These are phyloP conservation scores for Scenedesmus sp. DNA, from an alignment of 163 green algal genomes.

Conservation along the genomic window DNA sequence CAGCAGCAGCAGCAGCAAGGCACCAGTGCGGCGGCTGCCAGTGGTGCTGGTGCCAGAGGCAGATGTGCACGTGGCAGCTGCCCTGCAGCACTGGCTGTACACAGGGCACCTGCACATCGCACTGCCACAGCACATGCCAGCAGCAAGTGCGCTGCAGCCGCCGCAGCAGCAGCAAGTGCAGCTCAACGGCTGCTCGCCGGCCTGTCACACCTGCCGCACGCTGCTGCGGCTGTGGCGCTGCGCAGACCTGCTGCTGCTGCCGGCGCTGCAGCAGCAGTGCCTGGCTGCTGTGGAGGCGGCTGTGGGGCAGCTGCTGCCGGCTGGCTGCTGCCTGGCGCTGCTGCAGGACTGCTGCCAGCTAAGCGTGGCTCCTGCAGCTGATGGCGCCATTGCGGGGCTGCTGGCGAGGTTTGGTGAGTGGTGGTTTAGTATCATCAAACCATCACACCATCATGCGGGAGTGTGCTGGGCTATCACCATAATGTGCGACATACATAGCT, in stretches of 20 bases:
- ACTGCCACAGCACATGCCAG: not conserved
- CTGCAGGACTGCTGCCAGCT: slow-evolving; percentile 24
- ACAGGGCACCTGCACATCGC: not conserved
- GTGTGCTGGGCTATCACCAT: too few species aligned
- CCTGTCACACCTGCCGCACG: not conserved
- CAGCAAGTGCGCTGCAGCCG: not conserved
- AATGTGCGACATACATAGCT: not conserved
- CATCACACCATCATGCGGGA: too few species aligned
- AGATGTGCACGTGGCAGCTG: not conserved
- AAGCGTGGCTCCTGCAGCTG: slow-evolving; percentile 35
- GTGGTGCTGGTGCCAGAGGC: slow-evolving; percentile 39
- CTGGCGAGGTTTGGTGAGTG: slow-evolving; percentile 4
- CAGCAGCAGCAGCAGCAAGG: slow-evolving; percentile 40
- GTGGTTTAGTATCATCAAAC: too few species aligned
- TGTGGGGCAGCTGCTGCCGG: not conserved
- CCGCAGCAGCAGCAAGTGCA: not conserved
- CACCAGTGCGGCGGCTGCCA: not conserved
- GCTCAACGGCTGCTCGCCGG: slow-evolving; percentile 1
- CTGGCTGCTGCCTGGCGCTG: slow-evolving; percentile 35
- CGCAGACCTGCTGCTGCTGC: slow-evolving; percentile 53
- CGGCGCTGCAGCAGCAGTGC: slow-evolving; percentile 9
- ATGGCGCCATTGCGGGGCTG: slow-evolving; percentile 19
- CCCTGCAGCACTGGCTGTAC: slow-evolving; percentile 45
- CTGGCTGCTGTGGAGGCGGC: not conserved
- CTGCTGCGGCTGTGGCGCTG: slow-evolving; percentile 43